A percentile compares a stretch with the other conserved stretches of the same genome.
These are phyloP conservation scores for Fusarium udum DNA, from an alignment of 2,329 filamentous ascomycete species.

Conservation along the genomic window DNA sequence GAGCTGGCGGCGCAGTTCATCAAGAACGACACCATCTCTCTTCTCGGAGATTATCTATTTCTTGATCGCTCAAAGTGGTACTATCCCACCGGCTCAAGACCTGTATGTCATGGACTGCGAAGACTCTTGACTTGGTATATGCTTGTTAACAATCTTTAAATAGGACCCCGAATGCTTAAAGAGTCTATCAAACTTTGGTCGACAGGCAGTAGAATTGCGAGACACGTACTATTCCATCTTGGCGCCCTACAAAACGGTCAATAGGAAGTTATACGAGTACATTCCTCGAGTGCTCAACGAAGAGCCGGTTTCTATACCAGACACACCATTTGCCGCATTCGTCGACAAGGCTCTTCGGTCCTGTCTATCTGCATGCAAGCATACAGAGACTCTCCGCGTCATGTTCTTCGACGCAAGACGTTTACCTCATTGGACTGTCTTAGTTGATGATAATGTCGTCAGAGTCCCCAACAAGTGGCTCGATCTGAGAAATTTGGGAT, in stretches of 20 bases:
- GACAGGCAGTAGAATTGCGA: neutral
- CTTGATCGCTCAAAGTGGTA: conserved; percentile 20
- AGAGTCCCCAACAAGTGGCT: conserved; percentile 22
- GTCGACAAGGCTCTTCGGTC: neutral
- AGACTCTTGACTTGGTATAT: neutral
- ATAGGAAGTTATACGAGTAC: conserved; percentile 1
- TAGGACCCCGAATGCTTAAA: neutral
- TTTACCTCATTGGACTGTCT: neutral
- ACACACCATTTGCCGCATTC: neutral
- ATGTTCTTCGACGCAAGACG: neutral
- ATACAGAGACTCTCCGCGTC: neutral
- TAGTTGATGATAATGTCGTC: neutral
- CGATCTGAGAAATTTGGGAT: neutral
- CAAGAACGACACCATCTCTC: neutral
- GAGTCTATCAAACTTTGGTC: conserved; percentile 8
- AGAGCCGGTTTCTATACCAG: neutral
- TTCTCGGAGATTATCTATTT: conserved; percentile 8
- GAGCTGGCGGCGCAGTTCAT: neutral
- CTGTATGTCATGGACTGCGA: neutral
- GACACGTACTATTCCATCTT: conserved; percentile 21
- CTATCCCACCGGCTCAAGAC: conserved; percentile 1
- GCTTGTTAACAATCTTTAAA: neutral
- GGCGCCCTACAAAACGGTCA: neutral
- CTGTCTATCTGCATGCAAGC: neutral
- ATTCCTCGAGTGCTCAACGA: neutral